Evolutionary conservation across 768 basidiomycete species (phyloP).

Genomic region (Tulasnella sp.): DNA sequence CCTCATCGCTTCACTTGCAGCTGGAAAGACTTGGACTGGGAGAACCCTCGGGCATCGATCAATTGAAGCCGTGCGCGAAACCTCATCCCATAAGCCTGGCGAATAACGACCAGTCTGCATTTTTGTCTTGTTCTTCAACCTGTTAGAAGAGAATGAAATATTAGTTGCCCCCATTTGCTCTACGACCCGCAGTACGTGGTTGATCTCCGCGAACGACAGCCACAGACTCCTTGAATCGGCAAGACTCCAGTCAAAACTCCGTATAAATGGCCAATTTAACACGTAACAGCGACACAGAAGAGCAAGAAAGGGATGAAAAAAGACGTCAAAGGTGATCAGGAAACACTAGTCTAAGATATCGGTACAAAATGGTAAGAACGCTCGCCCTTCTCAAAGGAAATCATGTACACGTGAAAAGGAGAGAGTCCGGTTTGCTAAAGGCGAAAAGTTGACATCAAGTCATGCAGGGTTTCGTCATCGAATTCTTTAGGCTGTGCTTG

Average conservation of each 20-base stretch:
- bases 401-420: not conserved
- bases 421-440: not conserved
- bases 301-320: not conserved
- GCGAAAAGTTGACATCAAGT: conserved; percentile 2
- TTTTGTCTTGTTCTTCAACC: too few species aligned
- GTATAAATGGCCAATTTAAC: conserved; percentile 7
- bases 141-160: not conserved
- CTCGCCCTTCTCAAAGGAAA: not conserved
- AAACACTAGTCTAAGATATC: not conserved
- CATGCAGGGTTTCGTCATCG: not conserved
- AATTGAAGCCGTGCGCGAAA: not conserved
- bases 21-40: conserved; percentile 19
- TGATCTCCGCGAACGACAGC: not conserved
- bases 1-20: not conserved
- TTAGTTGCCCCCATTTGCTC: not conserved
- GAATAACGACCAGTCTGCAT: not conserved
- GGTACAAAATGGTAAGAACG: not conserved
- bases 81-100: not conserved
- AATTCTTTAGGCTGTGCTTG: not conserved
- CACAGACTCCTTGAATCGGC: not conserved
- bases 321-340: not conserved
- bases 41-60: not conserved
- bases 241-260: not conserved
- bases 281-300: not conserved
- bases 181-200: not conserved